Conservation (phyloP, 2,329 filamentous ascomycete genomes). For the Bimuria novae-zelandiae region DNA sequence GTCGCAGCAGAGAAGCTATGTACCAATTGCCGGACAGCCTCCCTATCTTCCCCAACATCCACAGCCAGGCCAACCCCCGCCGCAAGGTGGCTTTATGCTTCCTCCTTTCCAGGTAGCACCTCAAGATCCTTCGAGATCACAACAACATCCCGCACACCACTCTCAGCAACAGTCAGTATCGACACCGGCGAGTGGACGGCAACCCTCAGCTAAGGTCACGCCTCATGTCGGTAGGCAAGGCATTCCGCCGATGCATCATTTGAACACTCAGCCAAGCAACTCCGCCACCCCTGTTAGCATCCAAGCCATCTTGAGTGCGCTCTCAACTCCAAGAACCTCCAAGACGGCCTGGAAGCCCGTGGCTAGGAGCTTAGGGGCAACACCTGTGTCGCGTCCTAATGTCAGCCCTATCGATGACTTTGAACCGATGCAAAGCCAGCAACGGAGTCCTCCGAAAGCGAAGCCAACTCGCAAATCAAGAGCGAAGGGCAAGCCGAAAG, state of each 20-base stretch:
- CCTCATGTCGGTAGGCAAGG: slow-evolving; percentile 20
- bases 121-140: slow-evolving; percentile 48
- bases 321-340: slow-evolving; percentile 34
- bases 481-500: slow-evolving; percentile 31
- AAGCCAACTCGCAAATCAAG: slow-evolving; percentile 32
- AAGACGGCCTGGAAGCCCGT: slow-evolving; percentile 38
- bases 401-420: slow-evolving; percentile 37
- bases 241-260: slow-evolving; percentile 27
- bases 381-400: slow-evolving; percentile 29
- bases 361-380: slow-evolving; percentile 15
- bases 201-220: slow-evolving; percentile 12
- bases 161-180: slow-evolving; percentile 35
- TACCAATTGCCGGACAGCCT: slow-evolving; percentile 37
- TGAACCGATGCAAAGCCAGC: slow-evolving; percentile 18
- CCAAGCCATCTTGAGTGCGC: slow-evolving; percentile 31
- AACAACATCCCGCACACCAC: slow-evolving; percentile 35
- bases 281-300: slow-evolving; percentile 33
- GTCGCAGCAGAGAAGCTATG: slow-evolving; percentile 39
- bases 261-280: slow-evolving; percentile 28
- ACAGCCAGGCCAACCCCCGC: slow-evolving; percentile 43
- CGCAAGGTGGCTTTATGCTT: slow-evolving; percentile 53
- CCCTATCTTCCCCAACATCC: slow-evolving; percentile 38
- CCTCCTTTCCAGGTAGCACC: slow-evolving; percentile 54
- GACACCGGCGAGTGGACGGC: slow-evolving; percentile 32
- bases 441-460: slow-evolving; percentile 25